Percentiles rank a stretch among this genome's conserved stretches.
These are phyloP conservation scores for Scheffersomyces stipitis DNA, from an alignment of 805 yeast genomes.

Conservation along the genomic window DNA sequence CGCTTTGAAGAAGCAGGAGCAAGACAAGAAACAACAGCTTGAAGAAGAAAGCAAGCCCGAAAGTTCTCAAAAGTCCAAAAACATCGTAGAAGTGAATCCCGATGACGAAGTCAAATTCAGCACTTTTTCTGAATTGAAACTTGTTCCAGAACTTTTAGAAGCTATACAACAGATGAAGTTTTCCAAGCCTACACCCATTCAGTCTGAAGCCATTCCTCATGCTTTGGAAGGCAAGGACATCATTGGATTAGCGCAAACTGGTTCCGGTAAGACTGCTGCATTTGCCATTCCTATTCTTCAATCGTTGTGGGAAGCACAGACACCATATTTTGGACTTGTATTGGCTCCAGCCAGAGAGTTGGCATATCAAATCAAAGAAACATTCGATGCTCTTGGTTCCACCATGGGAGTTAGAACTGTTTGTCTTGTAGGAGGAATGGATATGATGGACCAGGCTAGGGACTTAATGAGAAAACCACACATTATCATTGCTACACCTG, in stretches of 20 bases:
- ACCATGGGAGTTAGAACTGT: slow-evolving; percentile 89
- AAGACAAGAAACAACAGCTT: slow-evolving; percentile 8
- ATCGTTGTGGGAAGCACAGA: slow-evolving; percentile 83
- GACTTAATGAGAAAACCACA: slow-evolving; percentile 94
- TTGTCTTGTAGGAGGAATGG: slow-evolving; percentile 97
- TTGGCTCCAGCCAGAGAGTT: slow-evolving; percentile 84
- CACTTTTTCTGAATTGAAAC: slow-evolving; percentile 56
- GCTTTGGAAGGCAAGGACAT: slow-evolving; percentile 90
- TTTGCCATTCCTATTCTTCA: slow-evolving; percentile 95
- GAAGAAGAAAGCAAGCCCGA: slow-evolving; percentile 4
- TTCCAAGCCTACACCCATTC: slow-evolving; percentile 89
- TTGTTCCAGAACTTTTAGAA: slow-evolving; percentile 77
- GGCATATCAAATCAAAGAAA: slow-evolving; percentile 87
- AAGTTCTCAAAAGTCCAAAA: neutral
- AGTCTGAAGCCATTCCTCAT: slow-evolving; percentile 85
- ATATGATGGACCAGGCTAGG: slow-evolving; percentile 95
- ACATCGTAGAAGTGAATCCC: slow-evolving; percentile 5
- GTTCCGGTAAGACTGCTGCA: slow-evolving; percentile 98
- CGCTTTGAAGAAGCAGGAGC: slow-evolving; percentile 3
- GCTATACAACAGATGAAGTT: slow-evolving; percentile 75
- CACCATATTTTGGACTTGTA: slow-evolving; percentile 86
- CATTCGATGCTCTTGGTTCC: slow-evolving; percentile 90
- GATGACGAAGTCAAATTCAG: slow-evolving; percentile 25
- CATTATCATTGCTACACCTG: slow-evolving; percentile 93
- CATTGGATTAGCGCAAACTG: slow-evolving; percentile 96